Base-by-base conservation (phyloP, 192 early-diverging fungal species). In the Backusella parvicylindrica region DNA sequence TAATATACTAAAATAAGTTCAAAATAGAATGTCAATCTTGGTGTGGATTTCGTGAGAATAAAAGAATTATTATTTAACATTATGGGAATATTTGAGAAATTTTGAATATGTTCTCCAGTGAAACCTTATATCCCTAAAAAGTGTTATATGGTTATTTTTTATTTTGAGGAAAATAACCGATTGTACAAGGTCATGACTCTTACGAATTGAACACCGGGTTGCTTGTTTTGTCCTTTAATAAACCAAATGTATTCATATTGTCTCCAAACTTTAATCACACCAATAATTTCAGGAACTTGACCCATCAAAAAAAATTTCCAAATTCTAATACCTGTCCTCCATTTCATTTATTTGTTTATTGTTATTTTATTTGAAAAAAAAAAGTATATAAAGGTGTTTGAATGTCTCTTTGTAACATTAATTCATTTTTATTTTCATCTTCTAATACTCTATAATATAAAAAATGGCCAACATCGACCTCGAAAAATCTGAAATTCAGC, bases 401-500 rank as follows among this genome's bases (percentile, higher is more conserved):
- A 12, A 60, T 0, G 28, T 28, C 23, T 60, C 9, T 26, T 60
- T 23, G 53, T 26, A 26, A 60, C 53, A 60, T 60, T 23, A 60
- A 60, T 28, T 13, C 53, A 60, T 28, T 12, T 15, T 12, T 60
- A 12, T 67, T 66, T 66, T 66, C 5, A 60, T 7, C 15, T 31
- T 35, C 13, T 31, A 35, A 32, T n/a, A 63, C 56, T 30, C 23
- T 31, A 23, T n/a, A 35, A 16, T n/a, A 67, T 11, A 31, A 18
- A 15, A 66, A 66, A 32, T 35, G 35, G 33, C 65, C 18, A 37
- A 67, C 16, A 21, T 23, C 30, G 65, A 41, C 64, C 43, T 64
- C 43, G 73, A 74, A 26, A 74, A 74, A 32, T 65, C 43, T 64
- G 41, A 65, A 41, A 33, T 74, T 40, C 40, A 38, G 15, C 73